These are phyloP conservation scores for Cystobasidium onofrii DNA, from an alignment of 768 basidiomycete species.

Conservation along the genomic window DNA sequence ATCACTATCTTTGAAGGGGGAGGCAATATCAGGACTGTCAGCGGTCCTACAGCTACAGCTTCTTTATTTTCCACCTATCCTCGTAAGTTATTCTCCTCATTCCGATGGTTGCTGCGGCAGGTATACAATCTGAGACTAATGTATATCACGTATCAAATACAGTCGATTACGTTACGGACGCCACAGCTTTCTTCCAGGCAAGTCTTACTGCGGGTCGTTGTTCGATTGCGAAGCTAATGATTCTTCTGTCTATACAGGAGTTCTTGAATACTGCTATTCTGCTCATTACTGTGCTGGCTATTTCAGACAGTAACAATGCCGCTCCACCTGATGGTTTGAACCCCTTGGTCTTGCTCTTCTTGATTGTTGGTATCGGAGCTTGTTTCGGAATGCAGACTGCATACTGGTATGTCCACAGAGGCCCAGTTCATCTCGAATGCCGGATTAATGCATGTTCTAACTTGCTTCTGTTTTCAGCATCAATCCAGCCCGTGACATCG, in stretches of 20 bases:
- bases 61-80: slow-evolving; percentile 26
- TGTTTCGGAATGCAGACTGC: slow-evolving; percentile 30
- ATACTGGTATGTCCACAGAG: background rate
- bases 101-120: background rate
- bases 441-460: no score
- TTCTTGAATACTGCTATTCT: slow-evolving; percentile 30
- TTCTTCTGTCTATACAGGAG: background rate
- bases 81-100: background rate
- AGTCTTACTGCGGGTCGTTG: background rate
- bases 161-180: slow-evolving; percentile 5
- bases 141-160: background rate
- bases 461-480: slow-evolving; percentile 9
- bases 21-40: slow-evolving; percentile 14
- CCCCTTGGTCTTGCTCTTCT: slow-evolving; percentile 30
- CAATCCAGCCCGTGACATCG: slow-evolving; percentile 31
- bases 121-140: background rate
- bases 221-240: background rate
- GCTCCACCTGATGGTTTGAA: slow-evolving; percentile 30
- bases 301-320: slow-evolving; percentile 22
- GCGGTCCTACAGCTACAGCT: slow-evolving; percentile 27
- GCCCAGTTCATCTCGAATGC: background rate
- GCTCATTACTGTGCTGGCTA: slow-evolving; percentile 28
- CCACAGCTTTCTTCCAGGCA: slow-evolving; percentile 9
- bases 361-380: slow-evolving; percentile 34
- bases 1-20: slow-evolving; percentile 18